These are phyloP conservation scores for Hypoxylon trugodes DNA, from an alignment of 495 filamentous ascomycete genomes.

Conservation along the genomic window DNA sequence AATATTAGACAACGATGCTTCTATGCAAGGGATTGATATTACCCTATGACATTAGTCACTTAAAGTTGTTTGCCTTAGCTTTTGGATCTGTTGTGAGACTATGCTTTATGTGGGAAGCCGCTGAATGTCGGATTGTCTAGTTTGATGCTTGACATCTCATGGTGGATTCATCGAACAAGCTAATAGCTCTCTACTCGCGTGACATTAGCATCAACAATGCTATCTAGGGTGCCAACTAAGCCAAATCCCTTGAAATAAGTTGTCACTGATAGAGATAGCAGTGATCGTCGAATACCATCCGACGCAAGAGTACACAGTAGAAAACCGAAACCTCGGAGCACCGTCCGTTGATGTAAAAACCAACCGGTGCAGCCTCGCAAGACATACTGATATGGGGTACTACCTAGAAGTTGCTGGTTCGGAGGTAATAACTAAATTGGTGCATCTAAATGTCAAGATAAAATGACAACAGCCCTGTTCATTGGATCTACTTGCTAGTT, in stretches of 20 bases:
- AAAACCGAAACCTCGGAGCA: slow-evolving; percentile 15
- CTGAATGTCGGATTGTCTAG: background rate
- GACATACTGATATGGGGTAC: background rate
- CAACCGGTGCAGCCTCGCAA: slow-evolving; percentile 15
- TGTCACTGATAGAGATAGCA: background rate
- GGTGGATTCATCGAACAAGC: background rate
- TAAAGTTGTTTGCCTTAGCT: background rate
- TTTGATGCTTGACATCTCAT: background rate
- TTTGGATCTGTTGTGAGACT: background rate
- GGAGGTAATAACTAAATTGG: background rate
- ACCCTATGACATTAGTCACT: slow-evolving; percentile 2
- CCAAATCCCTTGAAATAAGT: background rate
- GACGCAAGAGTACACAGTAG: slow-evolving; percentile 11
- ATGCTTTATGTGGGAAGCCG: background rate
- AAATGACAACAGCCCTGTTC: background rate
- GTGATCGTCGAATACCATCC: background rate
- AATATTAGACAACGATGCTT: background rate
- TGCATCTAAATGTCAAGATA: background rate
- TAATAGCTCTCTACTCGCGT: background rate
- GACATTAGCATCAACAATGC: background rate
- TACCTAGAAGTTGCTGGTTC: slow-evolving; percentile 3
- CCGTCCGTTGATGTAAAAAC: slow-evolving; percentile 1
- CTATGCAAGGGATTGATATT: slow-evolving; percentile 3
- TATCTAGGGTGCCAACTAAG: too few relatives aligned
- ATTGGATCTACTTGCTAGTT: slow-evolving; percentile 24